A percentile compares a stretch with the other conserved stretches of the same genome.
Conservation (phyloP, 495 filamentous ascomycete genomes). For the Aspergillus haitiensis region DNA sequence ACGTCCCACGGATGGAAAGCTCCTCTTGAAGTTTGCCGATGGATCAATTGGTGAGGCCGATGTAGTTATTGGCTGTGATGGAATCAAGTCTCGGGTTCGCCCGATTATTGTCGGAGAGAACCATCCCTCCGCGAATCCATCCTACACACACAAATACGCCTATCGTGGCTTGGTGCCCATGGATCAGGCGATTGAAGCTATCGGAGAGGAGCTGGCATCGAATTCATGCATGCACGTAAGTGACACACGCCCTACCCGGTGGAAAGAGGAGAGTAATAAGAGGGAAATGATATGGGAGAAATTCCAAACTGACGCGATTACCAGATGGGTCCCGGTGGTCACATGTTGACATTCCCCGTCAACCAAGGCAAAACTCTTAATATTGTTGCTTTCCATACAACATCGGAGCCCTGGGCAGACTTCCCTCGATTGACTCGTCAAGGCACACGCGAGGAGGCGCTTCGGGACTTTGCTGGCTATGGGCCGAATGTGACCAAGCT, state of each 20-base stretch:
- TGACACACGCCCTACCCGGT: background rate
- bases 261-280: background rate
- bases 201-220: slow-evolving; percentile 49
- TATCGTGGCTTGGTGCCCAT: slow-evolving; percentile 56
- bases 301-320: background rate
- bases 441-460: slow-evolving; percentile 35
- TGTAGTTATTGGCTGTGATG: slow-evolving; percentile 59
- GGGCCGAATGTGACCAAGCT: slow-evolving; percentile 31
- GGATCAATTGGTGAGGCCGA: slow-evolving; percentile 36
- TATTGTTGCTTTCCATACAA: slow-evolving; percentile 39
- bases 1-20: slow-evolving; percentile 27
- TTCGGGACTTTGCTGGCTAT: slow-evolving; percentile 40
- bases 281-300: background rate
- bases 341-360: slow-evolving; percentile 52
- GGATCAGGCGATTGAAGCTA: slow-evolving; percentile 46
- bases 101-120: slow-evolving; percentile 39
- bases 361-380: slow-evolving; percentile 46
- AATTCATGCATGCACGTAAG: slow-evolving; percentile 45
- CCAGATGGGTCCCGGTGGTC: slow-evolving; percentile 45
- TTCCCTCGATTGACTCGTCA: slow-evolving; percentile 29
- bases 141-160: slow-evolving; percentile 50
- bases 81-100: slow-evolving; percentile 55
- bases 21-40: slow-evolving; percentile 35
- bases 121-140: slow-evolving; percentile 37
- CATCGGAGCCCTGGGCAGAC: slow-evolving; percentile 38